phyloP scores from a whole-genome alignment of 1,284 basidiomycete species.

The Cutaneotrichosporon cavernicola region DNA sequence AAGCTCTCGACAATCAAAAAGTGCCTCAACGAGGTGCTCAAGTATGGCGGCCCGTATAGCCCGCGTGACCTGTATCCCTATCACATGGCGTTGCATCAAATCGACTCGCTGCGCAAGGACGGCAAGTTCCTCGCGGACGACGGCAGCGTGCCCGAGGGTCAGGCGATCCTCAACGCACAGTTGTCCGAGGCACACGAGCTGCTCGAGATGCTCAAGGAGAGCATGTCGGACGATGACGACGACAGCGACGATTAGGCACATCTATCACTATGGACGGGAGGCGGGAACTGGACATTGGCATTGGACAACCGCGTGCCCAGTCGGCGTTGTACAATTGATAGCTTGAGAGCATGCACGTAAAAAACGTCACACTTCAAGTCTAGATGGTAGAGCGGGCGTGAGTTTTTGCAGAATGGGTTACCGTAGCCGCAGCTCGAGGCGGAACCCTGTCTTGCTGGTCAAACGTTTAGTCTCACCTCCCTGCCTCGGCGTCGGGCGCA shows the following conservation, averaged over 20 bases:
- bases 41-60: conserved; percentile 92
- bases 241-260: conserved; percentile 23
- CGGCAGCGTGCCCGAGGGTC: conserved; percentile 80
- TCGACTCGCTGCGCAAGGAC: conserved; percentile 87
- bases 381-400: background rate
- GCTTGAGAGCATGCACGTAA: conserved; percentile 8
- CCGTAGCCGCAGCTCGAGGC: too few relatives aligned
- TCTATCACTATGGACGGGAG: background rate
- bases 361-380: background rate
- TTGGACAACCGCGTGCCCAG: background rate
- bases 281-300: background rate
- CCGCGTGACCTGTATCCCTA: conserved; percentile 97
- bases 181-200: conserved; percentile 95
- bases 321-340: conserved; percentile 9
- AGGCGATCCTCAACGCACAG: conserved; percentile 94
- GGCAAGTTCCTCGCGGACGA: conserved; percentile 81
- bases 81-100: conserved; percentile 91
- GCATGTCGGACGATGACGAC: conserved; percentile 49
- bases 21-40: conserved; percentile 93
- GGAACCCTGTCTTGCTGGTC: too few relatives aligned
- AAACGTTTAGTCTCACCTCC: too few relatives aligned
- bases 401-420: background rate
- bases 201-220: conserved; percentile 69
- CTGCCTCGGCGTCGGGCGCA: too few relatives aligned
- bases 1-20: conserved; percentile 92